phyloP scores from a whole-genome alignment of 495 filamentous ascomycete genomes.

The Penicillium argentinense region DNA sequence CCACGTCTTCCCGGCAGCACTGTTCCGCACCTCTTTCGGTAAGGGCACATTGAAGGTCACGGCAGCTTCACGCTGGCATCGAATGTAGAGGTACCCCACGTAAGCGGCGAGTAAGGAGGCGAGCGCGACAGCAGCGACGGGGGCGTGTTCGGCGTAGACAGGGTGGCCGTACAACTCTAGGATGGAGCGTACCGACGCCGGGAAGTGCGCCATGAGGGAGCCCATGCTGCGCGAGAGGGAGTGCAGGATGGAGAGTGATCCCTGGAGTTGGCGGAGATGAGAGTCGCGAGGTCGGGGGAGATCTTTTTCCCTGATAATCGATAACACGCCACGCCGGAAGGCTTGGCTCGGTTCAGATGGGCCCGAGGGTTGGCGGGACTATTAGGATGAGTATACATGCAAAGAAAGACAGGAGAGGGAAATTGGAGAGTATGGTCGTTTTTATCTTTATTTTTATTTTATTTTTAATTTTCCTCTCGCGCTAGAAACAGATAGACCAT shows the following conservation, averaged over 20 bases:
- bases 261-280: constrained; percentile 7
- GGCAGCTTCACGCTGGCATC: constrained; percentile 43
- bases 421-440: no score
- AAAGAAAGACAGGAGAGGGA: no score
- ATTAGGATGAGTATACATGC: no score
- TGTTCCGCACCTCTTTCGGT: constrained; percentile 54
- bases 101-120: constrained; percentile 36
- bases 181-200: constrained; percentile 24
- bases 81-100: constrained; percentile 37
- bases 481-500: no score
- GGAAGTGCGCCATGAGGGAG: constrained; percentile 24
- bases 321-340: constrained; percentile 8
- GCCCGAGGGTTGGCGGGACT: no score
- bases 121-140: constrained; percentile 28
- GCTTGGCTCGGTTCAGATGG: no score
- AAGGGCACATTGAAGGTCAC: constrained; percentile 58
- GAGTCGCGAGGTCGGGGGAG: constrained; percentile 5
- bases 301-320: constrained; percentile 19
- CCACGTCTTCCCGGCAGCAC: constrained; percentile 60
- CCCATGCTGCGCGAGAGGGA: constrained; percentile 28
- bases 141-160: constrained; percentile 18
- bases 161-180: constrained; percentile 17
- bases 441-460: no score
- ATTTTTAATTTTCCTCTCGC: no score
- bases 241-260: constrained; percentile 13